phyloP scores from a whole-genome alignment of 306 rosid genomes.

The Prunus mongolica region DNA sequence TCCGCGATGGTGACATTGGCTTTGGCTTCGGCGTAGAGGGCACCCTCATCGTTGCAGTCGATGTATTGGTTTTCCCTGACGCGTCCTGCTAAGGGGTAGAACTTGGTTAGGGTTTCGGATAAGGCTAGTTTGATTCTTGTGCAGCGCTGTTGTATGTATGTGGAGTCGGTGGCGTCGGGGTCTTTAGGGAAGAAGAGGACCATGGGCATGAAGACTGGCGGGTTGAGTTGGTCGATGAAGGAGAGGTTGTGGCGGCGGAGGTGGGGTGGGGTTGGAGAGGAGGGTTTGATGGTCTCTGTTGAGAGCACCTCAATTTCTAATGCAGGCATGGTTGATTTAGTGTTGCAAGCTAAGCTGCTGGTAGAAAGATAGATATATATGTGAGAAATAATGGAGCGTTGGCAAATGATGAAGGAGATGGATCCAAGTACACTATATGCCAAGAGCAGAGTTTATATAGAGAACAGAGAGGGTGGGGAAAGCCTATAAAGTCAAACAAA shows the following conservation, averaged over 20 bases:
- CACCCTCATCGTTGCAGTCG: constrained; percentile 26
- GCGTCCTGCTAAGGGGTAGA: constrained; percentile 27
- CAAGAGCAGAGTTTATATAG: too few relatives aligned
- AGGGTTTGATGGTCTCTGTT: constrained; percentile 33
- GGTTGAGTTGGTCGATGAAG: constrained; percentile 38
- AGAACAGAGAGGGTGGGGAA: too few relatives aligned
- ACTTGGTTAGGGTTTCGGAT: constrained; percentile 18
- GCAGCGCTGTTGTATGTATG: neutral
- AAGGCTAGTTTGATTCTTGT: constrained; percentile 19
- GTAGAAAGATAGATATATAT: too few relatives aligned
- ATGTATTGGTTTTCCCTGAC: constrained; percentile 4
- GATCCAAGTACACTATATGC: too few relatives aligned
- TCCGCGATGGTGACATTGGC: neutral
- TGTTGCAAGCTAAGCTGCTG: neutral
- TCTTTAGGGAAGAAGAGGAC: constrained; percentile 23
- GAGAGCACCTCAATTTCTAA: constrained; percentile 25
- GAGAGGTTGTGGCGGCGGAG: constrained; percentile 30
- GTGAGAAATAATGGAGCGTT: too few relatives aligned
- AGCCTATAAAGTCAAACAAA: too few relatives aligned
- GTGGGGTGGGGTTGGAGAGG: constrained; percentile 30
- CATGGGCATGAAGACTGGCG: constrained; percentile 33
- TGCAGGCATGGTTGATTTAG: neutral
- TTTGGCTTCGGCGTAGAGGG: constrained; percentile 17
- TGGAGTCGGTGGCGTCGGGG: neutral
- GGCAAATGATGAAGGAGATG: neutral